These are phyloP conservation scores for Dentipellis sp. DNA, from an alignment of 768 basidiomycete genomes.

Conservation along the genomic window DNA sequence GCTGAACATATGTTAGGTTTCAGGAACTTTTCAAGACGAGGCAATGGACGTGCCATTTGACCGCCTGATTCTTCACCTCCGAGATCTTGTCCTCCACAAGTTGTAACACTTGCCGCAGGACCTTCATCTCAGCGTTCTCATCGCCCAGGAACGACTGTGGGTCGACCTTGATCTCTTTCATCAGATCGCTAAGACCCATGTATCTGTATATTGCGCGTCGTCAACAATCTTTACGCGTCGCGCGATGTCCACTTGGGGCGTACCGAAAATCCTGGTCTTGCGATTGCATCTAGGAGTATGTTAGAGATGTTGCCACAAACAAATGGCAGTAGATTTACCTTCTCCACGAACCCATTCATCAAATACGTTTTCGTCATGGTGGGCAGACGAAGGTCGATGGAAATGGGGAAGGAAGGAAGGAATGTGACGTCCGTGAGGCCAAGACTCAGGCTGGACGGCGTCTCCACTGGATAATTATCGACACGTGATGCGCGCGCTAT, in stretches of 20 bases:
- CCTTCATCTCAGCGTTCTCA: constrained; percentile 76
- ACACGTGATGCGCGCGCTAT: not conserved
- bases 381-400: constrained; percentile 8
- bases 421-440: not conserved
- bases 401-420: not conserved
- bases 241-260: constrained; percentile 14
- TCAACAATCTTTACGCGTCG: constrained; percentile 2
- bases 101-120: constrained; percentile 74
- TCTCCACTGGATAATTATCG: not conserved
- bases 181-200: constrained; percentile 94
- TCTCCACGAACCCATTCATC: constrained; percentile 80
- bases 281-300: constrained; percentile 63
- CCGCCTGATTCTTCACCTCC: constrained; percentile 97
- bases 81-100: constrained; percentile 93
- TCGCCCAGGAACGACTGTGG: constrained; percentile 70
- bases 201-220: constrained; percentile 42
- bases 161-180: constrained; percentile 81
- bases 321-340: constrained; percentile 31
- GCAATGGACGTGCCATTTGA: constrained; percentile 67
- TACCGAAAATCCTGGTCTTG: constrained; percentile 88
- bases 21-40: not conserved
- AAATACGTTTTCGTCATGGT: constrained; percentile 80
- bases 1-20: constrained; percentile 29
- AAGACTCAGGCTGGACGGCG: not conserved
- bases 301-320: constrained; percentile 4